Evolutionary conservation across 345 rosid genomes (phyloP).

Genomic region (Turritis glabra): DNA sequence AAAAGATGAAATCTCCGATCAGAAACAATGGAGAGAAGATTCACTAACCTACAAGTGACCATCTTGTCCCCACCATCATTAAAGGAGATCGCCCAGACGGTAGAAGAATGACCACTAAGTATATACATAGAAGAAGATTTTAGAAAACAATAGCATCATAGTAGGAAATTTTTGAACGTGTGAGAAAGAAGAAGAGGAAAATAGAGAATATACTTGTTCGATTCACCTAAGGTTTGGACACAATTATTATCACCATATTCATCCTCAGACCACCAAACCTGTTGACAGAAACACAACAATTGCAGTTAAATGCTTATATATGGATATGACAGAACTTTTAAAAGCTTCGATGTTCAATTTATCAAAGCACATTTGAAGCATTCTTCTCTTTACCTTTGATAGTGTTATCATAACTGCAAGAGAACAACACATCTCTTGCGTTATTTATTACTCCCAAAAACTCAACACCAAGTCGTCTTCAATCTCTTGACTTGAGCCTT

Average conservation of each 20-base stretch:
- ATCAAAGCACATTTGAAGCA: background rate
- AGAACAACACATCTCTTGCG: slow-evolving; percentile 71
- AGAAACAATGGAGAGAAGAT: background rate
- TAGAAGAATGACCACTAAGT: slow-evolving; percentile 85
- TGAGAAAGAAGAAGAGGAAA: slow-evolving; percentile 10
- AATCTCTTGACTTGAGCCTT: background rate
- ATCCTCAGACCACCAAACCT: slow-evolving; percentile 96
- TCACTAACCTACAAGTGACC: slow-evolving; percentile 84
- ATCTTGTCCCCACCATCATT: slow-evolving; percentile 76
- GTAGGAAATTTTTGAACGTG: background rate
- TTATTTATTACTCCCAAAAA: background rate
- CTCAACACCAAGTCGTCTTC: too few relatives aligned
- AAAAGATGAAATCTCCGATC: background rate
- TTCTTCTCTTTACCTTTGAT: slow-evolving; percentile 58
- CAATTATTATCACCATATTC: slow-evolving; percentile 71
- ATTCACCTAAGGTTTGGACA: slow-evolving; percentile 68
- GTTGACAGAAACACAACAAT: slow-evolving; percentile 16
- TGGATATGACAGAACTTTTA: background rate
- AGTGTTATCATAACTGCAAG: slow-evolving; percentile 89
- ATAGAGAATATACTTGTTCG: slow-evolving; percentile 56
- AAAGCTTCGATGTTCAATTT: background rate
- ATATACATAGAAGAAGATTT: background rate
- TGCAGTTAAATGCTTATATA: too few relatives aligned
- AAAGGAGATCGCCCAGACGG: slow-evolving; percentile 81
- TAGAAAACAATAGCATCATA: background rate